These are phyloP conservation scores for Fistulifera pelliculosa DNA, from an alignment of 108 stramenopile genomes.

Conservation along the genomic window DNA sequence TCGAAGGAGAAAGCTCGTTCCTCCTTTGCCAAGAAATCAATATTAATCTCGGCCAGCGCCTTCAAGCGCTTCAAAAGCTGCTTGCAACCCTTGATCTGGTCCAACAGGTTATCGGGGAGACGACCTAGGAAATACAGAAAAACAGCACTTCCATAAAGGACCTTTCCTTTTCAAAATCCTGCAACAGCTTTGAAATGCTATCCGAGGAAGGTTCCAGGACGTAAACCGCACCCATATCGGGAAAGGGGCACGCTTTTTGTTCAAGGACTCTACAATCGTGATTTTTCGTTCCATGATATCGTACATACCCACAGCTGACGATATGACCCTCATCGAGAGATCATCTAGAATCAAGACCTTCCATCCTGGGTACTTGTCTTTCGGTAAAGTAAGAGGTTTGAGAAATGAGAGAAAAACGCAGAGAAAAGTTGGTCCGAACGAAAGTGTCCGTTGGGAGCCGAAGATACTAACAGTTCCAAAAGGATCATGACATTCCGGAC, in stretches of 20 bases:
- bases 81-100: constrained; percentile 73
- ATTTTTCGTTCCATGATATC: constrained; percentile 87
- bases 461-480: constrained; percentile 2
- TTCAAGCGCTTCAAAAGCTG: constrained; percentile 79
- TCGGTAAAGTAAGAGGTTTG: neutral
- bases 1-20: constrained; percentile 84
- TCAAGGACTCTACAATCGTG: constrained; percentile 79
- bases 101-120: constrained; percentile 55
- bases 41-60: constrained; percentile 81
- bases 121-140: constrained; percentile 84
- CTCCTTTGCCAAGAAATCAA: constrained; percentile 91
- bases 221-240: constrained; percentile 90
- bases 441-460: neutral
- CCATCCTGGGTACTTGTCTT: constrained; percentile 32
- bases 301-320: constrained; percentile 84
- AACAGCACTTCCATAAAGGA: constrained; percentile 78
- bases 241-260: constrained; percentile 89
- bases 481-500: neutral
- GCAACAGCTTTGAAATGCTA: constrained; percentile 55
- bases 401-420: neutral
- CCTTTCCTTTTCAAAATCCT: constrained; percentile 57
- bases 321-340: constrained; percentile 65
- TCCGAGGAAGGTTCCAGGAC: constrained; percentile 70
- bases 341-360: constrained; percentile 78
- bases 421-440: too few species aligned